Percentiles rank a stretch among this genome's conserved stretches.
These are phyloP conservation scores for Carex cristatella DNA, from an alignment of 176 grass and related monocot species.

Conservation along the genomic window DNA sequence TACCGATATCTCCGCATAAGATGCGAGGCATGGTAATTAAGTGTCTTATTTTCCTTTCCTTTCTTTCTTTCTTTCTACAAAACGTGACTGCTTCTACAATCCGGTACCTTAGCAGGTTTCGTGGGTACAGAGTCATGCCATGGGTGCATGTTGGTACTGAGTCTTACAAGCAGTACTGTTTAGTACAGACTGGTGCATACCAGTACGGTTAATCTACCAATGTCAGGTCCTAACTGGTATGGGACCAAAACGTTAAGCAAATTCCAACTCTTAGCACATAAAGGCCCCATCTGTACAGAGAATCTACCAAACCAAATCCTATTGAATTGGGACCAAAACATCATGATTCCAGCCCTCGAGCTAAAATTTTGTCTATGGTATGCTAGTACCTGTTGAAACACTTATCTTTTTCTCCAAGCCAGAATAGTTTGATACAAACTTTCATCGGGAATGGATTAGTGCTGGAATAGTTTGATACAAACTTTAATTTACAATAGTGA, in stretches of 20 bases:
- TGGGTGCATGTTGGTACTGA: neutral
- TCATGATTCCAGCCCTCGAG: neutral
- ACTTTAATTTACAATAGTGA: neutral
- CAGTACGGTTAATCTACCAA: neutral
- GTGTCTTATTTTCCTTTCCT: neutral
- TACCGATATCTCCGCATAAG: conserved; percentile 88
- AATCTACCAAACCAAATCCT: neutral
- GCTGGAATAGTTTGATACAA: neutral
- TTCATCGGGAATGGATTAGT: neutral
- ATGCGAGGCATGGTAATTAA: conserved; percentile 78
- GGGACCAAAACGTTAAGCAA: neutral
- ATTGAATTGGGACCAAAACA: neutral
- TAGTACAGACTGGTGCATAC: neutral
- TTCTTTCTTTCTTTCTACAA: neutral
- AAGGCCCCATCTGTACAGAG: neutral
- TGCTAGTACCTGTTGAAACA: neutral
- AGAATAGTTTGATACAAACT: neutral
- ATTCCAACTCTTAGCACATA: neutral
- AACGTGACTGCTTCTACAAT: neutral
- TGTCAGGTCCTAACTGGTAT: neutral
- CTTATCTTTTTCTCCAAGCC: neutral
- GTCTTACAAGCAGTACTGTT: neutral
- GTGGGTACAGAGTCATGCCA: neutral
- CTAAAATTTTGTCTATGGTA: neutral
- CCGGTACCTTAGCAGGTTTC: neutral